Evolutionary conservation across 2,329 filamentous ascomycete species (phyloP).

Genomic region (Salinomyces thailandicus): DNA sequence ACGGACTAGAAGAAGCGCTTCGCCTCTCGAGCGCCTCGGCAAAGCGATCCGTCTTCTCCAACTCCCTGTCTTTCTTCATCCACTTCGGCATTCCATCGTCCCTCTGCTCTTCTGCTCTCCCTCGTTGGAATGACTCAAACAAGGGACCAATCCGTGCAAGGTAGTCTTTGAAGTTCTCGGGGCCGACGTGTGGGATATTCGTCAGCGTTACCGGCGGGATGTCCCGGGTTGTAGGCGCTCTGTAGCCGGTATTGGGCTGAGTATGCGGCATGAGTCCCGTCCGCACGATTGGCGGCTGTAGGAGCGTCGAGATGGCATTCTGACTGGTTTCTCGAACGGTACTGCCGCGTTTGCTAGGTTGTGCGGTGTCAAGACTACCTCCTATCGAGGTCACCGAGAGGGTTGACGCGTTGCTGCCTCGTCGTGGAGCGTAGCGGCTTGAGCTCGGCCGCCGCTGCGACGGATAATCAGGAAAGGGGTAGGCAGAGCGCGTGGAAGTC

Average conservation of each 20-base stretch:
- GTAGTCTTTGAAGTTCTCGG: conserved; percentile 72
- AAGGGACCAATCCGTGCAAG: conserved; percentile 73
- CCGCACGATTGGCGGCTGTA: conserved; percentile 80
- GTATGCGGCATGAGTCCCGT: conserved; percentile 77
- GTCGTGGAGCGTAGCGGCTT: conserved; percentile 46
- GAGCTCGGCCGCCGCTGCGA: conserved; percentile 37
- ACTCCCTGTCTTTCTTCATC: conserved; percentile 35
- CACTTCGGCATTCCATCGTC: conserved; percentile 46
- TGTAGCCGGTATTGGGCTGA: conserved; percentile 55
- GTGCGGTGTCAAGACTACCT: conserved; percentile 57
- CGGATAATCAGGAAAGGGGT: conserved; percentile 44
- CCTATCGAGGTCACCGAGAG: conserved; percentile 74
- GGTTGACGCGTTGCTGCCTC: conserved; percentile 67
- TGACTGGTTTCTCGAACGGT: conserved; percentile 64
- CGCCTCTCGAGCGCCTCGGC: conserved; percentile 38
- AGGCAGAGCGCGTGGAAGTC: conserved; percentile 32
- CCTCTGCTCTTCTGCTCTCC: conserved; percentile 67
- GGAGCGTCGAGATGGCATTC: conserved; percentile 91
- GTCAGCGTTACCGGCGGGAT: conserved; percentile 89
- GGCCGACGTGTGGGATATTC: conserved; percentile 73
- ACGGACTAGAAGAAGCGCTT: conserved; percentile 25
- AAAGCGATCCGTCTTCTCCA: conserved; percentile 39
- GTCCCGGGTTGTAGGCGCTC: conserved; percentile 72
- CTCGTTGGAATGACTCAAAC: conserved; percentile 78
- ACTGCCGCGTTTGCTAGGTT: conserved; percentile 37